Evolutionary conservation across 129 eudicot species (phyloP).

Genomic region (Rutidosis leptorrhynchoides): DNA sequence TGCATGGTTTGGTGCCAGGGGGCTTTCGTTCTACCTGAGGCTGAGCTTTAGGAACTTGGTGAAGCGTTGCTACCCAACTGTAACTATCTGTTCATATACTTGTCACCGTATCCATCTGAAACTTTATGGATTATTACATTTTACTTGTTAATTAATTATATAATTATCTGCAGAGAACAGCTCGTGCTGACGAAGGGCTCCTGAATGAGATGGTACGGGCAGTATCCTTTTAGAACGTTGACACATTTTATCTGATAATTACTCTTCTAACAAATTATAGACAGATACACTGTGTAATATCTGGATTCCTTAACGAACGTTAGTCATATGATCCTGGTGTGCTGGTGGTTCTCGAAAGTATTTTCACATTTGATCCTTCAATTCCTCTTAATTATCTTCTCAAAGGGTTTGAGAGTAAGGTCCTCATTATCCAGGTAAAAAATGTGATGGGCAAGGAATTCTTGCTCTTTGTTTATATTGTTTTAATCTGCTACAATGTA

Average conservation of each 20-base stretch:
- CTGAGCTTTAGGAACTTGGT: conserved; percentile 57
- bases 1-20: conserved; percentile 82
- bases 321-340: conserved; percentile 94
- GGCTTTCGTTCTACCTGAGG: conserved; percentile 63
- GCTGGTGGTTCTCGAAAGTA: conserved; percentile 71
- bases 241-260: background rate
- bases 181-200: conserved; percentile 81
- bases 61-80: conserved; percentile 76
- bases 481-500: background rate
- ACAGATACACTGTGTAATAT: conserved; percentile 9
- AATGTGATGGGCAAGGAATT: conserved; percentile 1
- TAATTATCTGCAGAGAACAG: conserved; percentile 46
- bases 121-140: background rate
- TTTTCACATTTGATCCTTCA: conserved; percentile 83
- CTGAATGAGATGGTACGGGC: conserved; percentile 77
- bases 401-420: conserved; percentile 48
- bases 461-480: background rate
- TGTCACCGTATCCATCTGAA: conserved; percentile 8
- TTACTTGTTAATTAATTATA: conserved; percentile 6
- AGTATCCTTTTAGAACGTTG: conserved; percentile 61
- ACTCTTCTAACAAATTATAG: background rate
- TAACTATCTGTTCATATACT: conserved; percentile 28
- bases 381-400: conserved; percentile 86
- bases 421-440: conserved; percentile 71
- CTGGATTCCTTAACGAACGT: conserved; percentile 43